Evolutionary conservation across 2,329 filamentous ascomycete species (phyloP).

Genomic region (Pseudogymnoascus sp.): DNA sequence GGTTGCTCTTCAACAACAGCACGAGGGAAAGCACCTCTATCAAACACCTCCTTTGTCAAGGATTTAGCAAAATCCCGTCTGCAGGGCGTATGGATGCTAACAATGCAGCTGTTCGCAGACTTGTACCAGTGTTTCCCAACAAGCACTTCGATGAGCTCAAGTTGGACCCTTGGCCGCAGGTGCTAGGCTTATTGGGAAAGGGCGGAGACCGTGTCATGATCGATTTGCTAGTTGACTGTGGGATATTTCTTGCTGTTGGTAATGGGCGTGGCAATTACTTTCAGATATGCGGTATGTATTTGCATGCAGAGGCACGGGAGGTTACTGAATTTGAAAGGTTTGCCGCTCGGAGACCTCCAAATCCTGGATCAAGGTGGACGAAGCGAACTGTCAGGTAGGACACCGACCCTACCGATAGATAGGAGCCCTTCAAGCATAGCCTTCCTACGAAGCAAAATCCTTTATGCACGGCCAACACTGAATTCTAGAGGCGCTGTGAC

Average conservation of each 20-base stretch:
- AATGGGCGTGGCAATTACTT: slow-evolving; percentile 59
- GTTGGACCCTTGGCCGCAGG: slow-evolving; percentile 63
- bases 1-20: slow-evolving; percentile 63
- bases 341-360: slow-evolving; percentile 27
- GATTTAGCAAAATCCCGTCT: slow-evolving; percentile 54
- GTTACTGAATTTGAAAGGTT: slow-evolving; percentile 19
- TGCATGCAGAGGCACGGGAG: background rate
- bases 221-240: slow-evolving; percentile 68
- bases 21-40: slow-evolving; percentile 46
- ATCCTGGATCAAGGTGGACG: slow-evolving; percentile 10
- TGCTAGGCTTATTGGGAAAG: slow-evolving; percentile 68
- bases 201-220: slow-evolving; percentile 73
- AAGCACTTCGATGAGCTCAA: slow-evolving; percentile 65
- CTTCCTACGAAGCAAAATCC: slow-evolving; percentile 76
- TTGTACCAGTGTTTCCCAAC: slow-evolving; percentile 62
- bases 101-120: slow-evolving; percentile 51
- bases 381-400: background rate
- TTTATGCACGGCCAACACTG: slow-evolving; percentile 72
- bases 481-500: slow-evolving; percentile 62
- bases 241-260: slow-evolving; percentile 63
- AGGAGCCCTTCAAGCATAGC: slow-evolving; percentile 50
- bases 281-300: slow-evolving; percentile 66
- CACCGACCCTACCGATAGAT: slow-evolving; percentile 29
- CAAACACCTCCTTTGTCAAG: slow-evolving; percentile 76
- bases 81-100: slow-evolving; percentile 20